Base-by-base conservation (phyloP, 345 rosid species). In the Anacardium occidentale region DNA sequence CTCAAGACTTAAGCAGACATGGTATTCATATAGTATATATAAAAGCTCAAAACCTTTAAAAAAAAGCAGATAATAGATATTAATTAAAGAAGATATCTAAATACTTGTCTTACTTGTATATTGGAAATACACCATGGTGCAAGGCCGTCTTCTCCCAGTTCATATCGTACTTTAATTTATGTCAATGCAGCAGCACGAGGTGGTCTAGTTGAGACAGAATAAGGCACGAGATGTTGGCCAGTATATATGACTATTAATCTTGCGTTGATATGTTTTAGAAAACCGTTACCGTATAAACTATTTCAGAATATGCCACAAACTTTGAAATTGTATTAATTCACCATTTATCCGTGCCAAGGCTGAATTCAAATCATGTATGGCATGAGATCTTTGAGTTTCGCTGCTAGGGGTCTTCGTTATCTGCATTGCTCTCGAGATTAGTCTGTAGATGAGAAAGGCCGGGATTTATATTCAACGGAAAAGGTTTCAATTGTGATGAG, bases 401-500 rank as follows among this genome's bases (percentile, higher is more conserved):
- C 18, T 77, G 54, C 72, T 84, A 80, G 74, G 67, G 67, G 10
- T 80, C 75, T 51, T 80, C 80, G 57, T 78, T 74, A n/a, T 70
- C 69, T 11, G 51, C 68, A 53, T 74, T 47, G 37, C 71, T 74
- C 58, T 60, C 75, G 4, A 51, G 57, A 3, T 72, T 57, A 10
- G 47, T 78, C 53, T 74, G 77, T n/a, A 22, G 62, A 75, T 77
- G 83, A 79, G 73, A 76, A 62, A 71, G 70, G 52, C 81, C 78
- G 34, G 78, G 71, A 76, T 82, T 77, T 11, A 70, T 74, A 66
- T 78, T 83, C 79, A 83, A 72, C 63, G 83, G 83, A 71, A 85
- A 81, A 1, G 83, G 80, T 73, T 79, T 85, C 76, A 62, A 48
- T 25, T 74, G 77, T 3, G 83, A 70, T 2, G 83, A 70, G 80